phyloP scores from a whole-genome alignment of 2,329 filamentous ascomycete species.

The Bipolaris victoriae region DNA sequence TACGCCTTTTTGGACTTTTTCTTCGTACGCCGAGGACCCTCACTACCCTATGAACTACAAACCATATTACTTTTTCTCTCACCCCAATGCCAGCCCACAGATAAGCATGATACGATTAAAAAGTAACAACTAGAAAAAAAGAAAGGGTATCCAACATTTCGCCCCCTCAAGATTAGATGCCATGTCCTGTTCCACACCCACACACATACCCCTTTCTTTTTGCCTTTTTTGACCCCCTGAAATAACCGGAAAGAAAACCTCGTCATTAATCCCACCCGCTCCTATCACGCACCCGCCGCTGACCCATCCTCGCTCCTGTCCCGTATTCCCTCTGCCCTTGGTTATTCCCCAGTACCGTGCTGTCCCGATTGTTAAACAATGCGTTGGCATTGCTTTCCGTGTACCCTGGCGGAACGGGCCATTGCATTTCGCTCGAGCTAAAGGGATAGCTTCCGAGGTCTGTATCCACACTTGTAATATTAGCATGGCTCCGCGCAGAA shows the following conservation, averaged over 20 bases:
- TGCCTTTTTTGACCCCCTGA: not conserved
- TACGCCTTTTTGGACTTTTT: not conserved
- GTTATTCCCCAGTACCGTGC: slow-evolving; percentile 11
- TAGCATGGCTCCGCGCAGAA: slow-evolving; percentile 12
- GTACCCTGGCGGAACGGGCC: slow-evolving; percentile 29
- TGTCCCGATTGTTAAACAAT: slow-evolving; percentile 10
- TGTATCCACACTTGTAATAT: slow-evolving; percentile 16
- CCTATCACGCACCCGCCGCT: slow-evolving; percentile 18
- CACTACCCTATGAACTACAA: too few species aligned
- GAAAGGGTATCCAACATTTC: too few species aligned
- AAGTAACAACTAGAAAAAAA: too few species aligned
- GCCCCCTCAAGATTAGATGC: too few species aligned
- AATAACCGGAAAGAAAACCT: not conserved
- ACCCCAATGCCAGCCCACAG: not conserved
- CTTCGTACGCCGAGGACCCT: not conserved
- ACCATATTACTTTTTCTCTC: not conserved
- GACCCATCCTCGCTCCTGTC: slow-evolving; percentile 6
- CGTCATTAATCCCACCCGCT: slow-evolving; percentile 9
- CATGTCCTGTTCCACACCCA: not conserved
- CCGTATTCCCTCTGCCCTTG: not conserved
- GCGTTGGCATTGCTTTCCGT: slow-evolving; percentile 15
- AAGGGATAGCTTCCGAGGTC: slow-evolving; percentile 27
- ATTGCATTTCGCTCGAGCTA: slow-evolving; percentile 21
- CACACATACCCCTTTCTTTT: not conserved
- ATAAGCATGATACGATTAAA: too few species aligned